Evolutionary conservation across 2,329 filamentous ascomycete species (phyloP), one percentile per base, ranked within the genome.

Genomic region (Decorospora gaudefroyi): DNA sequence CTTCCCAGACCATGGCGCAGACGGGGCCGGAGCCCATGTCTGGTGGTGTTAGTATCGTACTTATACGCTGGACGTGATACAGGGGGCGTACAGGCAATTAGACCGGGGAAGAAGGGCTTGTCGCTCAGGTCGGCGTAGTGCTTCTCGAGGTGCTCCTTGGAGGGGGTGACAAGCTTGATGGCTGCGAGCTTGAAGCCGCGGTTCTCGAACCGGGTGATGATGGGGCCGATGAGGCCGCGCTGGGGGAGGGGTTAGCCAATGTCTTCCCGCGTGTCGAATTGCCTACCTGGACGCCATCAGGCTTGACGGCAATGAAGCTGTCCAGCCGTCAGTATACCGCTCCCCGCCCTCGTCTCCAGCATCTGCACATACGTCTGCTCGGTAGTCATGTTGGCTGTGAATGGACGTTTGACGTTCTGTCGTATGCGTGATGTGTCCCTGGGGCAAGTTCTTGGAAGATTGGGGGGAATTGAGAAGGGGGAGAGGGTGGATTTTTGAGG

Each of bases 251-350:
- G 28, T 62, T 44, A 61, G 53, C 22, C n/a, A n/a, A n/a, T n/a
- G n/a, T n/a, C n/a, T n/a, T n/a, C n/a, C n/a, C n/a, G n/a, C n/a
- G n/a, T n/a, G n/a, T n/a, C n/a, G 3, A 16, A 4, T 9, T 13
- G 41, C 78, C 64, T 86, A 95, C 90, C 86, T 96, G 93, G 79
- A 97, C 93, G 76, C 93, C 93, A 80, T 97, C 93, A 68, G 92
- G 93, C 90, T 99, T 99, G 85, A 99, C 90, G 74, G 93, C 93
- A 84, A 97, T 97, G 88, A 97, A 97, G 81, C 92, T 97, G 70
- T 64, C 46, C 51, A 63, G 42, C 50, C 47, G 55, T 67, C 45
- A 68, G 64, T 54, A 52, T 42, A 37, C 25, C 50, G 51, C 65
- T 56, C 54, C 59, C 57, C 55, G 49, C 40, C 31, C 46, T 25